Base-by-base conservation (phyloP, 805 yeast genomes). In the Hanseniaspora thailandica region DNA sequence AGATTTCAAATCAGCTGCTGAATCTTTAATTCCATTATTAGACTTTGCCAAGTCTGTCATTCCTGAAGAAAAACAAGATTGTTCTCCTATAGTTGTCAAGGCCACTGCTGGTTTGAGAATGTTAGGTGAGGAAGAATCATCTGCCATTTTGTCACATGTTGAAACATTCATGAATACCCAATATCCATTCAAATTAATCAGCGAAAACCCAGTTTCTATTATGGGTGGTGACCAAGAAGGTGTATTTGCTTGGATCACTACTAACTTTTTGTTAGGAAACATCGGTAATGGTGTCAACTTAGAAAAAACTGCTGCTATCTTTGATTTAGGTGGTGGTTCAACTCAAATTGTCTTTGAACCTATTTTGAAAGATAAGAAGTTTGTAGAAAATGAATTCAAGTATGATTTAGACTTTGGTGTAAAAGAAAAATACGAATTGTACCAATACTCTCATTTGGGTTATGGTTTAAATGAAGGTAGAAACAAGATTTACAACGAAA, bases 301-400 rank as follows among this genome's bases (percentile, higher is more conserved):
- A 25, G 54, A 36, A 12, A 88, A 95, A 30, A 93, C 98, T 12
- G 95, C 95, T 47, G 98, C 97, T 22, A 95, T 93, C 10, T 93
- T 93, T 63, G 99, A 93, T 68, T 77, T 93, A 56, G 99, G 98
- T 61, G 98, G 98, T 63, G 97, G 97, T 4, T 87, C 97, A 6
- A 93, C 99, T 13, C 98, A 94, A 71, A 88, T 93, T 70, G 99
- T 93, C 6, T 93, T 93, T 67, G 97, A 93, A 73, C 99, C 99
- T 22, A 76, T 76, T n/a, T 80, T 81, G 51, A 72, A 77, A 43
- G 74, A 75, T 45, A 83, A 81, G 61, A 65, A 72, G 58, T 77
- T 90, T 84, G 70, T 76, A 46, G 88, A 82, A 12, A 95, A 97
- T 55, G 97, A 89, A 63, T 95, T 87, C 71, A 85, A 86, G 68